Base-by-base conservation (phyloP, 495 filamentous ascomycete genomes). In the Penicillium simplicissimum region DNA sequence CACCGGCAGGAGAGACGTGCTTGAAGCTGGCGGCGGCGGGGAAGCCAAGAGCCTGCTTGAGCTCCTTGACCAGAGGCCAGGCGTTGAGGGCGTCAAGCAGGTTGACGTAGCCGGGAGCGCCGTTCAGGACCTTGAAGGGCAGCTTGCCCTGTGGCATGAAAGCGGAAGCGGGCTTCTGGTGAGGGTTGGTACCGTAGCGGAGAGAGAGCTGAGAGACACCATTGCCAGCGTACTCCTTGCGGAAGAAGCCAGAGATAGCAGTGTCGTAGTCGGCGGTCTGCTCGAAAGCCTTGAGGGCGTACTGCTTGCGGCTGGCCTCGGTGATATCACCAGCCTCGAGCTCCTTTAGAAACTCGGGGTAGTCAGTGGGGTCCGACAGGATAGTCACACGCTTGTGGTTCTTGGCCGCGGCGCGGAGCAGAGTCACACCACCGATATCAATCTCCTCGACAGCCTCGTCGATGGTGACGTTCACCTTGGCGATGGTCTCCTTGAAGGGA, bases 21-120 rank as follows among this genome's bases (percentile, higher is more conserved):
- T 98, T 98, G 88, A 98, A 98, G 74, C 91, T 96, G 52, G 95
- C 94, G 19, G 95, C 96, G 28, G 95, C 95, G n/a, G 96, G 91
- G 71, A 87, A 85, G 64, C 88, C 85, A 4, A 97, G 85, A 35
- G 93, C 90, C 60, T 87, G 81, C 83, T 94, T 95, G 62, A 98
- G 83, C 81, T 98, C 95, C 84, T 96, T 97, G 56, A 98, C 95
- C 33, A 98, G 78, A 6, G 90, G 89, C 95, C 95, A 98, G 58
- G 92, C 89, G 79, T 98, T 98, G 67, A 98, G 85, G 49, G 93
- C 92, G 76, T 98, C 95, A 17, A 98, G 86, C 36, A 98, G 84
- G 79, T 98, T 98, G 78, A 98, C 92, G 75, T 97, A 98, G 23
- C 95, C 96, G 8, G 95, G 96, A 8, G 94, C 80, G 28, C 95